Evolutionary conservation across 2,329 filamentous ascomycete species (phyloP), one percentile per base, ranked within the genome.

Genomic region (Exophiala spinifera): DNA sequence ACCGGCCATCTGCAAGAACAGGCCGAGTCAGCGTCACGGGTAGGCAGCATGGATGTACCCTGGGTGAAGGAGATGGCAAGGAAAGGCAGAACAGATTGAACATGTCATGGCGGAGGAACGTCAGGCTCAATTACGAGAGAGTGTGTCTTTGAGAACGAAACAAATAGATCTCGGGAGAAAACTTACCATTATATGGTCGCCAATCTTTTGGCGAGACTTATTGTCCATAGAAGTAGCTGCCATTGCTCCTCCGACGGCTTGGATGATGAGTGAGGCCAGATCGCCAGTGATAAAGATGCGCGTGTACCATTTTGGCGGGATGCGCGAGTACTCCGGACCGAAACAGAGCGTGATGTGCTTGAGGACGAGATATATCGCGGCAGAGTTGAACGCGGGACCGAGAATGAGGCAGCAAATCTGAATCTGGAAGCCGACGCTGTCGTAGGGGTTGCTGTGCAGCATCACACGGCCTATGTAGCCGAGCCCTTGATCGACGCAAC

Each of bases 271-370:
- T n/a, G 77, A 80, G 46, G 81, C 61, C 39, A 84, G 59, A 59
- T 85, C 82, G 61, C 79, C 81, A n/a, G 71, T 65, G 61, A 85
- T 79, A 69, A 85, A 85, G 55, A 84, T 76, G 65, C 77, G 77
- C 4, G 81, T 83, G 65, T 83, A 84, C 54, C 74, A 70, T 3
- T 68, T 68, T 4, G 78, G 76, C 33, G 70, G 72, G 51, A 80
- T 69, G 31, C 71, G 70, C 14, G 76, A 79, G 60, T 77, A 69
- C 47, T 76, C 67, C 1, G 72, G 67, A 3, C 81, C 81, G 51
- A 83, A 80, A 40, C 74, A 72, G n/a, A 79, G 66, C 51, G 83
- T 77, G 59, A 84, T 74, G 49, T 82, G 78, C 36, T 81, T 80
- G 13, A 84, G 72, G 7, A 75, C 78, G 28, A 84, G 65, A 70